phyloP scores from a whole-genome alignment of 2,329 filamentous ascomycete genomes.

The Aureobasidium sp. region DNA sequence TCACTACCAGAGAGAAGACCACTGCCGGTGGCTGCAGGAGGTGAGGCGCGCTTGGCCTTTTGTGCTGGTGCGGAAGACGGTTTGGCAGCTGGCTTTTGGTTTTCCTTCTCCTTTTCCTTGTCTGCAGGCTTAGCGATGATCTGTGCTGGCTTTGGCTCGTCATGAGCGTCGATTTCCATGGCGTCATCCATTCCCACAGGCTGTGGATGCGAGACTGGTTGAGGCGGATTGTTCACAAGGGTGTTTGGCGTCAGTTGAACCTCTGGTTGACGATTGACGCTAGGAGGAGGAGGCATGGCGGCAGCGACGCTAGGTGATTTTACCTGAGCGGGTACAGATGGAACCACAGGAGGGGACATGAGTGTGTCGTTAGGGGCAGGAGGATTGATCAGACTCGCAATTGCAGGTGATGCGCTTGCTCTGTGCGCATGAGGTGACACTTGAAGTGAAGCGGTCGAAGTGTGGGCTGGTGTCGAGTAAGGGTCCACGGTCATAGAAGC shows the following conservation, averaged over 20 bases:
- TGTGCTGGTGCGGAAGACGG: constrained; percentile 16
- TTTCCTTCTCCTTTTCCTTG: constrained; percentile 11
- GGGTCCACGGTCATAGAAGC: constrained; percentile 45
- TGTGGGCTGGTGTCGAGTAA: constrained; percentile 19
- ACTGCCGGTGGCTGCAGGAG: constrained; percentile 50
- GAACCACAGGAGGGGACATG: constrained; percentile 20
- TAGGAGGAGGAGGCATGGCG: constrained; percentile 2
- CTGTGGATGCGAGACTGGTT: constrained; percentile 16
- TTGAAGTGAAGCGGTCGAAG: constrained; percentile 25
- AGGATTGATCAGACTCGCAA: constrained; percentile 68
- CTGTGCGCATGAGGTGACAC: constrained; percentile 48
- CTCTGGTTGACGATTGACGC: neutral
- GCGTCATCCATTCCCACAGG: constrained; percentile 20
- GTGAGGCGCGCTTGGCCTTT: constrained; percentile 41
- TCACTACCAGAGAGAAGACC: constrained; percentile 56
- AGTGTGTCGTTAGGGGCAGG: constrained; percentile 22
- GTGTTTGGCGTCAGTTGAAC: constrained; percentile 8
- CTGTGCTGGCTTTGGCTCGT: neutral
- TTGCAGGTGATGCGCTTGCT: constrained; percentile 81
- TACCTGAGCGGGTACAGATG: constrained; percentile 12
- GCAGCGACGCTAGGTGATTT: neutral
- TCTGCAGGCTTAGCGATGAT: neutral
- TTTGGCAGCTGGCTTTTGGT: neutral
- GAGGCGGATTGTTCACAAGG: constrained; percentile 13
- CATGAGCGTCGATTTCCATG: constrained; percentile 24